Base-by-base conservation (phyloP, 2,329 filamentous ascomycete genomes). In the Chalara sp. region DNA sequence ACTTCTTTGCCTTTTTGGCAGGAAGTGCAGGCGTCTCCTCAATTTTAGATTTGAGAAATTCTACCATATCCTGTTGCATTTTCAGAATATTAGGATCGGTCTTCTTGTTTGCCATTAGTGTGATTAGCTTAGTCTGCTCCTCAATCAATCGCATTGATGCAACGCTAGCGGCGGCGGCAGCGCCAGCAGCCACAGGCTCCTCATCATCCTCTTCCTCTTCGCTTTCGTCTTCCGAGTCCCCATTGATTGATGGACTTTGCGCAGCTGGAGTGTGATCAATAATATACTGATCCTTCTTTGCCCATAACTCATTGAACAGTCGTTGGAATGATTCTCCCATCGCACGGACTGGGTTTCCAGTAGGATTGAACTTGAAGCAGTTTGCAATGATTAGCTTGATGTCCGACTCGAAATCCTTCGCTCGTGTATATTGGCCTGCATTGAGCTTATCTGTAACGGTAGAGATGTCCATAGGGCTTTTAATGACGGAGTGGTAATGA, bases 381-480 rank as follows among this genome's bases (percentile, higher is more conserved):
- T 99, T 99, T 59, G 81, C 77, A 63, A 96, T 85, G 58, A 97
- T 91, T 51, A 90, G 79, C 46, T 83, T 79, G 49, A 96, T 80
- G 62, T 95, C 91, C 52, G 79, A 79, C 63, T 95, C 87, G 60
- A 97, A 89, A 44, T 96, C 91, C 67, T 89, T 90, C 1, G 88
- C 78, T 51, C 78, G 89, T 58, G 82, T 79, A 63, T 97, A 97
- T 50, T 89, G 81, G 30, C 90, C 89, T 10, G 76, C 75, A 59
- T 85, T 81, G 40, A 96, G 76, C 69, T 95, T 95, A 41, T 77
- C 76, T 35, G 80, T 76, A 63, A 96, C 86, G n/a, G 89, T 96
- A 12, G 79, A 76, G 46, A 96, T 75, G 67, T 99, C 92, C 92
- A 97, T 99, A 0, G 93, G 93, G 66, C 91, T 89, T 75, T 96